Evolutionary conservation across 2,329 filamentous ascomycete species (phyloP), one percentile per base, ranked within the genome.

Genomic region (Dissoconium aciculare): DNA sequence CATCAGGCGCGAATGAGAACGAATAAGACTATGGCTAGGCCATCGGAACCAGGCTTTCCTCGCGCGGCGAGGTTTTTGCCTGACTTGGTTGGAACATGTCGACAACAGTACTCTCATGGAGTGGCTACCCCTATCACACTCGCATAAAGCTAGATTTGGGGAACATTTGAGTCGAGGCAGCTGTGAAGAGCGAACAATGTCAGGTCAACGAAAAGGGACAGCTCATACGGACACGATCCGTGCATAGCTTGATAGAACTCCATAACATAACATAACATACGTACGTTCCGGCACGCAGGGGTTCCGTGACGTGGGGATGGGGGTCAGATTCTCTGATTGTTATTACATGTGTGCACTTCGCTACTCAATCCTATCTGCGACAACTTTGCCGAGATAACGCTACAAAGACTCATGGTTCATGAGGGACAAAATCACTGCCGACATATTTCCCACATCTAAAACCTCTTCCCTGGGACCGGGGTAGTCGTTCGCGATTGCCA

Each of bases 251-350:
- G 19, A 23, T n/a, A 23, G 19, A 23, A 23, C 19, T 23, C 8
- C 19, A 23, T 23, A 23, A 23, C 19, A 23, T 23, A 23, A 23
- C 19, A n/a, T n/a, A n/a, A n/a, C n/a, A n/a, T n/a, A n/a, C n/a
- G n/a, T n/a, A n/a, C n/a, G n/a, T n/a, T n/a, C n/a, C n/a, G n/a
- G n/a, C n/a, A n/a, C n/a, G n/a, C n/a, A n/a, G n/a, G n/a, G n/a
- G n/a, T n/a, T n/a, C n/a, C n/a, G n/a, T n/a, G n/a, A n/a, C n/a
- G n/a, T n/a, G n/a, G n/a, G n/a, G n/a, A n/a, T n/a, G n/a, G n/a
- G n/a, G n/a, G n/a, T n/a, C n/a, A n/a, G n/a, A n/a, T n/a, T n/a
- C n/a, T n/a, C n/a, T n/a, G n/a, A n/a, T n/a, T n/a, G n/a, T n/a
- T n/a, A n/a, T n/a, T n/a, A n/a, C n/a, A n/a, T n/a, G n/a, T n/a